Percentiles rank a stretch among this genome's conserved stretches.
phyloP scores from a whole-genome alignment of 192 early-diverging fungal species.

The Gaertneriomyces sp. region DNA sequence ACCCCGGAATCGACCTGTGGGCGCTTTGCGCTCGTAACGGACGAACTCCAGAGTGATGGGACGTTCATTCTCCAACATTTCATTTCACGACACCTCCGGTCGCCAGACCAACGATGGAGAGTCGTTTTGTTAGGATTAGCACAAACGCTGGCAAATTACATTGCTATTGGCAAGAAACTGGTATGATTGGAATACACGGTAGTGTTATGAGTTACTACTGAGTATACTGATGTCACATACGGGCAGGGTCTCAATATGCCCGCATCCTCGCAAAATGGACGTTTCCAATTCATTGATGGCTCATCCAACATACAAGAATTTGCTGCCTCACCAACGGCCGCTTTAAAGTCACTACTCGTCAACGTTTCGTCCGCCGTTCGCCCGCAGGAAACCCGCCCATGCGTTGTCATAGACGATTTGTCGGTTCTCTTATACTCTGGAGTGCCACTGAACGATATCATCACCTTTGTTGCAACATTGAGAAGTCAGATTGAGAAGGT shows the following conservation, averaged over 20 bases:
- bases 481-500: neutral
- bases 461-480: slow-evolving; percentile 5
- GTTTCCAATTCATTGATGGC: slow-evolving; percentile 17
- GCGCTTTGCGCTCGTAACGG: slow-evolving; percentile 23
- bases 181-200: slow-evolving; percentile 4
- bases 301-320: neutral
- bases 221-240: neutral
- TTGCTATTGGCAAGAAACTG: slow-evolving; percentile 30
- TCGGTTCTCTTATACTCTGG: slow-evolving; percentile 15
- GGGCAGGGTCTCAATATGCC: slow-evolving; percentile 17
- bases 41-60: slow-evolving; percentile 28
- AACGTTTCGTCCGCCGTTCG: neutral
- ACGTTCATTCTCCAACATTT: slow-evolving; percentile 31
- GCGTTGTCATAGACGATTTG: slow-evolving; percentile 29
- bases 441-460: slow-evolving; percentile 5
- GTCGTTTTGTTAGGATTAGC: slow-evolving; percentile 22
- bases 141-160: slow-evolving; percentile 17
- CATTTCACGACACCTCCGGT: slow-evolving; percentile 13
- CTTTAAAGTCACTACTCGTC: neutral
- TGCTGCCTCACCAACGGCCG: neutral
- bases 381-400: neutral
- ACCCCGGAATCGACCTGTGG: neutral
- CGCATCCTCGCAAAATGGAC: slow-evolving; percentile 2
- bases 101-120: slow-evolving; percentile 4
- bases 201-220: neutral